Conservation (phyloP, 345 rosid species). For the Pugionium dolabratum region DNA sequence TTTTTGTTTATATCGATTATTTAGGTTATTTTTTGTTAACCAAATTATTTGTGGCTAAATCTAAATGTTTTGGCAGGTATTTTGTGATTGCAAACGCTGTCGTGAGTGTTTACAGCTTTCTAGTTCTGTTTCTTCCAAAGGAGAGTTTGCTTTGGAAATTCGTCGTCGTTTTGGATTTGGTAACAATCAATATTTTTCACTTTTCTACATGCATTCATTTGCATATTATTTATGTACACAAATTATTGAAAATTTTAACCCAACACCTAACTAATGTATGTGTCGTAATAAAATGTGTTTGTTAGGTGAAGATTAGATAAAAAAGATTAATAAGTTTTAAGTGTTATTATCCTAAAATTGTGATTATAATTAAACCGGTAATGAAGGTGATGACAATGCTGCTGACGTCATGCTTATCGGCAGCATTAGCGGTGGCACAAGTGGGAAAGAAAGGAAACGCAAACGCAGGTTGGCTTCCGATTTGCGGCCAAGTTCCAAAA, state of each 20-base stretch:
- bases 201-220: slow-evolving; percentile 2
- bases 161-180: slow-evolving; percentile 66
- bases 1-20: no score
- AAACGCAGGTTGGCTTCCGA: slow-evolving; percentile 75
- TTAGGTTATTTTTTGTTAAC: neutral
- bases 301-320: slow-evolving; percentile 27
- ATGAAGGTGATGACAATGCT: slow-evolving; percentile 47
- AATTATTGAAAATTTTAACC: no score
- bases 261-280: neutral
- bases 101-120: slow-evolving; percentile 59
- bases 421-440: slow-evolving; percentile 72
- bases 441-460: slow-evolving; percentile 78
- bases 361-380: neutral
- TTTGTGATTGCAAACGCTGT: slow-evolving; percentile 69
- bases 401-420: slow-evolving; percentile 64
- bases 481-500: slow-evolving; percentile 66
- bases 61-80: slow-evolving; percentile 48
- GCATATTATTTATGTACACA: neutral
- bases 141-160: slow-evolving; percentile 60
- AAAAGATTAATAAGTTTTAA: no score
- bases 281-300: neutral
- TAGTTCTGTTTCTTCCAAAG: slow-evolving; percentile 63
- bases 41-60: neutral
- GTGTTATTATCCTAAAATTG: no score
- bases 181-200: slow-evolving; percentile 26